A percentile compares a stretch with the other conserved stretches of the same genome.
Conservation (phyloP, 352 stramenopile genomes). For the Globisporangium orthogonon region DNA sequence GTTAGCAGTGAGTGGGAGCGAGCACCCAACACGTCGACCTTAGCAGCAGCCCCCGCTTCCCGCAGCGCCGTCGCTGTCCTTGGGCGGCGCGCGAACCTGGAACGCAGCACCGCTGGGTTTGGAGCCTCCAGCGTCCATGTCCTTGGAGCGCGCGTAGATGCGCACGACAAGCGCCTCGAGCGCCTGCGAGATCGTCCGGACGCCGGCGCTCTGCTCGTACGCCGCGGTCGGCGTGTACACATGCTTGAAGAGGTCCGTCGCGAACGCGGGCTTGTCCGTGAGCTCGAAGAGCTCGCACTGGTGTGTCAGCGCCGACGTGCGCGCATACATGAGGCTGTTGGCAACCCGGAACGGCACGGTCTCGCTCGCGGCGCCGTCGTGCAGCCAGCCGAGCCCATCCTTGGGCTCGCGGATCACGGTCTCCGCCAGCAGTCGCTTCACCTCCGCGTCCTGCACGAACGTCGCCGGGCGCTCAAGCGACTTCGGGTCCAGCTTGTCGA, state of each 20-base stretch:
- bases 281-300: conserved; percentile 56
- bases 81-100: conserved; percentile 21
- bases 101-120: conserved; percentile 44
- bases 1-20: neutral
- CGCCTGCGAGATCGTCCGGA: conserved; percentile 42
- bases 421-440: conserved; percentile 37
- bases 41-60: conserved; percentile 24
- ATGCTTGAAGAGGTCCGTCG: conserved; percentile 22
- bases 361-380: conserved; percentile 32
- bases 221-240: conserved; percentile 26
- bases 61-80: neutral
- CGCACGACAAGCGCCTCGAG: conserved; percentile 58
- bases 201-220: conserved; percentile 38
- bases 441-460: conserved; percentile 43
- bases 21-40: neutral
- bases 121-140: conserved; percentile 37
- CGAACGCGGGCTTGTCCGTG: conserved; percentile 28
- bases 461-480: conserved; percentile 23
- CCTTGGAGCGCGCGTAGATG: conserved; percentile 64
- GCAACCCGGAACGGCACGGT: conserved; percentile 47
- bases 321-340: conserved; percentile 64
- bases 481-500: conserved; percentile 38
- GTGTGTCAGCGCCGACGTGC: conserved; percentile 51
- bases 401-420: conserved; percentile 47
- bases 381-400: conserved; percentile 42